Conservation (phyloP, 1,284 basidiomycete genomes). For the Microbotryum violaceum region DNA sequence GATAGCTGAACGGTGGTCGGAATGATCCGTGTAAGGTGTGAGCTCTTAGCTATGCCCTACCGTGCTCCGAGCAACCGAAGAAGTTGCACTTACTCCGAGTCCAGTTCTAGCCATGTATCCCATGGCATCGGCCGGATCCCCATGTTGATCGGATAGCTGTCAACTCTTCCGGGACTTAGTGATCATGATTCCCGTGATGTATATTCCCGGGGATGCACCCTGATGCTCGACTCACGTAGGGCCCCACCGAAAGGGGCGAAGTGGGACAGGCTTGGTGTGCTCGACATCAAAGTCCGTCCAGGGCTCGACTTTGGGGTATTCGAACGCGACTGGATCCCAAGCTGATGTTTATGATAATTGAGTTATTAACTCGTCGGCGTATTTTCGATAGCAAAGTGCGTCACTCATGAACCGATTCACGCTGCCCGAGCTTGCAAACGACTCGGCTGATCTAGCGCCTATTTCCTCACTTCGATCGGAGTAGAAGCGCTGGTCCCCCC, state of each 20-base stretch:
- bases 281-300: conserved; percentile 2
- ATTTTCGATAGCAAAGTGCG: background rate
- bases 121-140: conserved; percentile 14
- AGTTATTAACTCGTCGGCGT: background rate
- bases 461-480: too few species aligned
- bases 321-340: background rate
- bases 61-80: background rate
- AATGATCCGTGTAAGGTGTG: background rate
- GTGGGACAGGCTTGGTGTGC: conserved; percentile 12
- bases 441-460: too few species aligned
- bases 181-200: background rate
- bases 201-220: background rate
- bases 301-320: background rate
- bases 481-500: too few species aligned
- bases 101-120: conserved; percentile 21
- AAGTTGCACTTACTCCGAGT: conserved; percentile 10
- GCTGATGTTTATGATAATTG: background rate
- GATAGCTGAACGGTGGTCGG: conserved; percentile 7
- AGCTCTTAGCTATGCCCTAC: too few species aligned
- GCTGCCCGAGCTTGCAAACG: too few species aligned
- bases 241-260: conserved; percentile 22
- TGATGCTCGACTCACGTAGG: conserved; percentile 2
- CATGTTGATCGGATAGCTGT: conserved; percentile 13
- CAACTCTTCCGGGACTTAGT: too few species aligned
- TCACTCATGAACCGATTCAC: background rate